Conservation (phyloP, 2,329 filamentous ascomycete species). For the Trichoderma sp. region DNA sequence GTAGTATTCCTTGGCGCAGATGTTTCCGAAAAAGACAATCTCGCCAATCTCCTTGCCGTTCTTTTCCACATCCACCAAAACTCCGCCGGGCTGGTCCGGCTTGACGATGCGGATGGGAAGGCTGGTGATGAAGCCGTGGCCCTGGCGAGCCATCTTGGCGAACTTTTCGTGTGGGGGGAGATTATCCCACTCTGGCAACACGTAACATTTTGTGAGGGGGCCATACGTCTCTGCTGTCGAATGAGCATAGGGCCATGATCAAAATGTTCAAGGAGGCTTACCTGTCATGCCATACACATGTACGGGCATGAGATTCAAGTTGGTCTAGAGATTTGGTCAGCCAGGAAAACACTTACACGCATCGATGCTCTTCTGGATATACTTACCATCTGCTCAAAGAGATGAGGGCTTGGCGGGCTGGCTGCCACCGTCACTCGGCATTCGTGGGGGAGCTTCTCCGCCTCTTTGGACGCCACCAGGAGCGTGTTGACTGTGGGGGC, state of each 20-base stretch:
- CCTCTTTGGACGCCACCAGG: constrained; percentile 78
- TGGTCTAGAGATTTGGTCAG: constrained; percentile 36
- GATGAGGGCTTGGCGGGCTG: constrained; percentile 81
- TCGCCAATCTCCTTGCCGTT: constrained; percentile 56
- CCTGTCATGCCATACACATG: constrained; percentile 84
- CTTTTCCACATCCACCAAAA: constrained; percentile 50
- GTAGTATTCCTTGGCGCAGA: constrained; percentile 89
- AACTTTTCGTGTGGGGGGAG: constrained; percentile 78
- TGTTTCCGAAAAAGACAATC: constrained; percentile 85
- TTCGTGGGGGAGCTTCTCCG: constrained; percentile 65
- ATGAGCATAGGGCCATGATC: not conserved
- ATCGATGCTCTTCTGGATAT: not conserved
- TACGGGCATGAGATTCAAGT: constrained; percentile 82
- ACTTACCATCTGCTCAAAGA: constrained; percentile 90
- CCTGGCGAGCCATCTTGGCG: constrained; percentile 87
- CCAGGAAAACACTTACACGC: too few species aligned
- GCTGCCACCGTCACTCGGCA: constrained; percentile 92
- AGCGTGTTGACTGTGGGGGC: constrained; percentile 96
- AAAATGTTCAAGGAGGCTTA: constrained; percentile 29
- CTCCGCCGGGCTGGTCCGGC: constrained; percentile 68
- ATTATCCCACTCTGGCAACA: constrained; percentile 80
- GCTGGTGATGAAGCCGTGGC: constrained; percentile 85
- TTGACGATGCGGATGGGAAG: constrained; percentile 82
- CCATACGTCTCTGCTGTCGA: constrained; percentile 76
- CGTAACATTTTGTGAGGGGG: constrained; percentile 91